phyloP scores from a whole-genome alignment of 805 yeast species.

The Candida sakaeoensis region DNA sequence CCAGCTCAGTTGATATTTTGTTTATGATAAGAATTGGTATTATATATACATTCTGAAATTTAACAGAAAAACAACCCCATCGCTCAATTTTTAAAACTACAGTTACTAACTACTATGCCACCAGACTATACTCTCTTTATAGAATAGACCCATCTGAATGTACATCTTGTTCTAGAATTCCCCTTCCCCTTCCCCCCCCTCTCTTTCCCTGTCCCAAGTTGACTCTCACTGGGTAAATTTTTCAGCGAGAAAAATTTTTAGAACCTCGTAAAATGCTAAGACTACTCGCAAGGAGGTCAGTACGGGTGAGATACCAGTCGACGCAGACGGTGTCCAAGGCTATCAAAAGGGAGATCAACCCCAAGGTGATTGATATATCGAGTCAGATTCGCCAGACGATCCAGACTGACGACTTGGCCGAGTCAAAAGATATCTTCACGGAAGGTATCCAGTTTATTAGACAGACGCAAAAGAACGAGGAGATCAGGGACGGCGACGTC shows the following conservation, averaged over 20 bases:
- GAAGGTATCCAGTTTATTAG: conserved; percentile 39
- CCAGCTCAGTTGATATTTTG: conserved; percentile 44
- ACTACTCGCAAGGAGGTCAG: neutral
- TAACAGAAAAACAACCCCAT: neutral
- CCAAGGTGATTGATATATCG: conserved; percentile 32
- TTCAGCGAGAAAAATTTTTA: neutral
- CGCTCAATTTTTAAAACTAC: neutral
- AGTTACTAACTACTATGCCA: neutral
- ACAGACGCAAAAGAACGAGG: conserved; percentile 32
- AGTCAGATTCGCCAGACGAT: conserved; percentile 27
- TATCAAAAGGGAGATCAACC: conserved; percentile 14
- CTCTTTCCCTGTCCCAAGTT: no score
- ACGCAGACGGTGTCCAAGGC: neutral
- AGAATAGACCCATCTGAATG: neutral
- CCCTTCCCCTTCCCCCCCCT: no score
- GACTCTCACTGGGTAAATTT: no score
- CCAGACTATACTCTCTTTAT: neutral
- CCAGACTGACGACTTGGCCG: conserved; percentile 18
- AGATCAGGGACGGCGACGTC: conserved; percentile 20
- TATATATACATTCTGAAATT: conserved; percentile 21
- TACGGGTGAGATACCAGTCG: neutral
- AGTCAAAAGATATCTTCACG: conserved; percentile 34
- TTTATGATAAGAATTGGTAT: conserved; percentile 32
- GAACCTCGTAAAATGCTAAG: neutral
- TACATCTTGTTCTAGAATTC: neutral